phyloP scores from a whole-genome alignment of 331 rosid species.

The Quercus lobata region DNA sequence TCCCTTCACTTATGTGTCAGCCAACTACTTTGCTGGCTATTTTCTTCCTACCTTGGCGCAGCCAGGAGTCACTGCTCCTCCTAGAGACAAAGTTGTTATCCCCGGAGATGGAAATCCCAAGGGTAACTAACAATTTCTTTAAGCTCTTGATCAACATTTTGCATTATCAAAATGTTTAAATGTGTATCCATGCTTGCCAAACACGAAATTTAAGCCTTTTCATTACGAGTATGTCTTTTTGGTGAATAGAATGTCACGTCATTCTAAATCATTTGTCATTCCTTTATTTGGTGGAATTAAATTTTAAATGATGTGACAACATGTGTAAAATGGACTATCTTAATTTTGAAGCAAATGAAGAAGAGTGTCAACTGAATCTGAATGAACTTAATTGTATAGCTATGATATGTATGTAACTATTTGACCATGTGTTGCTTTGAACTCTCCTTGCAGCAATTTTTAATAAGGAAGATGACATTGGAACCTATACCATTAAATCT shows the following conservation, averaged over 20 bases:
- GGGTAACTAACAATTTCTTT: slow-evolving; percentile 34
- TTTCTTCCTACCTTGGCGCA: slow-evolving; percentile 71
- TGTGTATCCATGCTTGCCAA: no score
- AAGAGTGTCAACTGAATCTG: neutral
- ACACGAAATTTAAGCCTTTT: neutral
- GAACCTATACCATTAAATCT: slow-evolving; percentile 71
- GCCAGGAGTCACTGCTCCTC: slow-evolving; percentile 67
- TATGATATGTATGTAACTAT: neutral
- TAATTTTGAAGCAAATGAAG: no score
- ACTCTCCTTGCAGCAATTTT: slow-evolving; percentile 44
- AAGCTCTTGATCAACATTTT: neutral
- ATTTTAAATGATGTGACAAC: no score
- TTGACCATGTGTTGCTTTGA: neutral
- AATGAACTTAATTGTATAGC: neutral
- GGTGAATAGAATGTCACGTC: no score
- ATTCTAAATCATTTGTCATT: no score
- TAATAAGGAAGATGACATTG: slow-evolving; percentile 84
- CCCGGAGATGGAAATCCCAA: slow-evolving; percentile 70
- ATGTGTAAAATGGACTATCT: no score
- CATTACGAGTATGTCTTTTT: neutral
- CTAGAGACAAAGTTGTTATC: slow-evolving; percentile 69
- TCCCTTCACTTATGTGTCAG: slow-evolving; percentile 61
- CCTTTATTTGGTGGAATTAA: no score
- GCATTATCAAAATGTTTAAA: no score
- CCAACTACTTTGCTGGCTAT: slow-evolving; percentile 65